Base-by-base conservation (phyloP, 805 yeast genomes). In the Ogataea chonburiensis region DNA sequence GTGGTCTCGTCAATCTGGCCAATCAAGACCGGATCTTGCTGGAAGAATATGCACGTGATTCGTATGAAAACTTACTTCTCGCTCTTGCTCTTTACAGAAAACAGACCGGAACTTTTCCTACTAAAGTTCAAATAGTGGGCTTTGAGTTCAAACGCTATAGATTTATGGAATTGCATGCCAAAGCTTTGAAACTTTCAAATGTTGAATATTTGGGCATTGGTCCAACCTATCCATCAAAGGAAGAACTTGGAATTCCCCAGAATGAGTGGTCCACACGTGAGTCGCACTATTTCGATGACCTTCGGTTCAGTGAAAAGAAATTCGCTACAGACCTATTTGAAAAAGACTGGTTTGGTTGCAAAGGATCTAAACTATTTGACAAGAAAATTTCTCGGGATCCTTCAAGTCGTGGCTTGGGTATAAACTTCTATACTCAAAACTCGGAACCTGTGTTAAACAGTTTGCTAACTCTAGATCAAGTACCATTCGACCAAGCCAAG, bases 21-120 rank as follows among this genome's bases (percentile, higher is more conserved):
- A 17, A 40, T 23, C 24, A 17, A 5, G 15, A 49, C 31, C 30
- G 64, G 30, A 58, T 81, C 0, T 42, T 65, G 5, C 60, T 78
- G 1, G 95, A 86, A 51, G 89, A 82, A 47, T 81, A 58, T 54
- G 87, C 95, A 0, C 61, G 86, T 24, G 95, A 86, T 56, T 83
- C 93, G 1, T 81, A 81, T 53, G 94, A 86, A 52, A 86, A 86
- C 56, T 72, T 85, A 5, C 42, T 83, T 3, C 83, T 76, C 55
- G 75, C 82, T 45, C 46, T 81, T 2, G 65, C 73, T 22, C 61
- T 77, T 34, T 84, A 68, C 52, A 55, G 70, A 19, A 77, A 79
- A 45, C 41, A 68, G 2, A 54, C 61, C 3, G 63, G 67, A 0
- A 15, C 7, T 1, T 80, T 71, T 43, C 94, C 95, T 0, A 28